Conservation (phyloP, 108 stramenopile genomes). For the Aurantiochytrium sp. region DNA sequence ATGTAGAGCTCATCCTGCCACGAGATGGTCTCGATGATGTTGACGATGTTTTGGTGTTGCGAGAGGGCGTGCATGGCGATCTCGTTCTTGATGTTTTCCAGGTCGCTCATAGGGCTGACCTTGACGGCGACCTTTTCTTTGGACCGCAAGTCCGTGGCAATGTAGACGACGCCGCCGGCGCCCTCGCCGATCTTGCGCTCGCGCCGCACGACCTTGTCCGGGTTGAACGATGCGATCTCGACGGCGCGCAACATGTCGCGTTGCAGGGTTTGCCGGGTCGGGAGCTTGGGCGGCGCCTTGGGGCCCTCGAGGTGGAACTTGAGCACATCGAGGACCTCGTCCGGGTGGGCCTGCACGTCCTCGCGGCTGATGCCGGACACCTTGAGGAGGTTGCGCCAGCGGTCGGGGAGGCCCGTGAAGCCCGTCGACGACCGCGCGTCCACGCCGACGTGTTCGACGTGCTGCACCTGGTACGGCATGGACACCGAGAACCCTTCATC, state of each 20-base stretch:
- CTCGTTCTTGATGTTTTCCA: constrained; percentile 59
- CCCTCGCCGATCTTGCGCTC: constrained; percentile 60
- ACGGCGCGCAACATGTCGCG: constrained; percentile 35
- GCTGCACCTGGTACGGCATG: constrained; percentile 56
- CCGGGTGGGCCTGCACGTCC: constrained; percentile 58
- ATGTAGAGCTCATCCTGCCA: constrained; percentile 8
- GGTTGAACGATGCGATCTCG: constrained; percentile 48
- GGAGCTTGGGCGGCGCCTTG: constrained; percentile 34
- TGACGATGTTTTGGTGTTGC: constrained; percentile 58
- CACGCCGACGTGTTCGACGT: constrained; percentile 46
- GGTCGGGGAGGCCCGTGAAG: constrained; percentile 53
- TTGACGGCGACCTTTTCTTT: constrained; percentile 55
- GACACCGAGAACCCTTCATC: constrained; percentile 5
- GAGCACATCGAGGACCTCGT: constrained; percentile 62
- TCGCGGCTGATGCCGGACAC: constrained; percentile 62
- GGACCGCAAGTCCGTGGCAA: constrained; percentile 42
- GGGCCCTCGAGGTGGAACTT: constrained; percentile 64
- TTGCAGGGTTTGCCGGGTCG: constrained; percentile 23
- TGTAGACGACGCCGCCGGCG: constrained; percentile 57
- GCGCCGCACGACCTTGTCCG: constrained; percentile 48
- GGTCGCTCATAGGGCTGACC: constrained; percentile 54
- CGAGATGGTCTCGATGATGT: constrained; percentile 27
- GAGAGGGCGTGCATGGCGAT: constrained; percentile 65
- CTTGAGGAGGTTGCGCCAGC: constrained; percentile 54
- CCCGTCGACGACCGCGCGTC: constrained; percentile 44